These are phyloP conservation scores for Rusavskia elegans DNA, from an alignment of 495 filamentous ascomycete genomes.

Conservation along the genomic window DNA sequence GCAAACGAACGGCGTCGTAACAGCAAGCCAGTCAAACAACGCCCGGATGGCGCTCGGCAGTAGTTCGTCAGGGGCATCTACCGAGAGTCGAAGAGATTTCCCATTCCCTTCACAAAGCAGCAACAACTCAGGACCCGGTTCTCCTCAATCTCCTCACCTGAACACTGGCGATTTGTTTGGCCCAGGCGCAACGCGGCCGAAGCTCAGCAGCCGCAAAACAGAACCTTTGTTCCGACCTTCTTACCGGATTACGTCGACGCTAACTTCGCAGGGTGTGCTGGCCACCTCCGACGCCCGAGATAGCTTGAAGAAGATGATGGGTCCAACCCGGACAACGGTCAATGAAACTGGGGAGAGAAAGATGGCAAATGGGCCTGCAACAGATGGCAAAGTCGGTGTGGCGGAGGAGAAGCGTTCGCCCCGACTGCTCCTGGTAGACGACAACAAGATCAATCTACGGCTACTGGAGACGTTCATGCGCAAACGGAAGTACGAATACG, in stretches of 20 bases:
- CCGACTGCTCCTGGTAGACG: conserved; percentile 51
- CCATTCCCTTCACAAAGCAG: conserved; percentile 2
- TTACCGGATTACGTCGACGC: background rate
- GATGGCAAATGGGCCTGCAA: too few relatives aligned
- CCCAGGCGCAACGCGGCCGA: conserved; percentile 1
- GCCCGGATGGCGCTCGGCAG: conserved; percentile 10
- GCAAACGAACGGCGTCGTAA: conserved; percentile 5
- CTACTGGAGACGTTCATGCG: conserved; percentile 47
- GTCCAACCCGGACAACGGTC: background rate
- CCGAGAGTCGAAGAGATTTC: conserved; percentile 1
- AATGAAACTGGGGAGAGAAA: background rate
- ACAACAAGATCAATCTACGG: conserved; percentile 63
- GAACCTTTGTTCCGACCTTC: conserved; percentile 3
- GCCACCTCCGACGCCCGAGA: background rate
- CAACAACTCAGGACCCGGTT: background rate
- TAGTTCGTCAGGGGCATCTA: background rate
- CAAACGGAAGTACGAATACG: conserved; percentile 23
- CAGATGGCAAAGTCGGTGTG: too few relatives aligned
- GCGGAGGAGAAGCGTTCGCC: conserved; percentile 8
- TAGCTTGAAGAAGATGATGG: background rate
- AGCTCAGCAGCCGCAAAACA: conserved; percentile 5
- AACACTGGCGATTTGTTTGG: conserved; percentile 1
- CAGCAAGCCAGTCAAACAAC: conserved; percentile 10
- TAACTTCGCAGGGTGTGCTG: conserved; percentile 1
- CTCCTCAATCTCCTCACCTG: too few relatives aligned